Base-by-base conservation (phyloP, 2,329 filamentous ascomycete genomes). In the Akanthomyces muscarius region DNA sequence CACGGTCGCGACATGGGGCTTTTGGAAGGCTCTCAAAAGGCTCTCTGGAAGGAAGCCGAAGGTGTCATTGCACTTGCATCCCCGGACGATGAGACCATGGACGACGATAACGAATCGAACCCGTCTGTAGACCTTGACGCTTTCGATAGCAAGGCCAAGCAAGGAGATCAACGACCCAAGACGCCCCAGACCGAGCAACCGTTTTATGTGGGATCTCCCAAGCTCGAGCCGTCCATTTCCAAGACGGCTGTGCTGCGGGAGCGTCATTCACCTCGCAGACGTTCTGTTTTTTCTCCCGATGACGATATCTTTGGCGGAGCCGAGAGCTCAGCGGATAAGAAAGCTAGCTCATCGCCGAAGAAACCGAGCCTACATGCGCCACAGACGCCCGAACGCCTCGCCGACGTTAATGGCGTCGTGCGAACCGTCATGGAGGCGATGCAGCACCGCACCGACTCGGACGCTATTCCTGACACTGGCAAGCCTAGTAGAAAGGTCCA, bases 41-140 rank as follows among this genome's bases (percentile, higher is more conserved):
- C 78, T 14, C 79, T 90, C 53, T 96, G 90, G 90, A 86, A 87
- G 69, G 90, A 95, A 72, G 91, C 92, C 1, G 90, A 95, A 72
- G 90, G 90, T 16, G 93, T 96, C 75, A 95, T 96, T 71, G 89
- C 90, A 41, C 78, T 96, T n/a, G 91, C 91, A 52, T 88, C 86
- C 1, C 86, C 87, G 1, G 86, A 89, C 65, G 86, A 89, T 54
- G 77, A 79, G 14, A 73, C 73, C 18, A 67, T 71, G 45, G 73
- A 75, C 14, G 74, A 74, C 6, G 74, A 76, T 33, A 72, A 74
- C 21, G 73, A 74, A n/a, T 74, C 75, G 3, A 72, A 72, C 7
- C 74, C 73, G 16, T 76, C 76, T 0, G 70, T 75, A 23, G 77
- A 80, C 38, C 73, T 77, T n/a, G 75, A 80, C 50, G 66, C 71